Conservation (phyloP, 345 rosid species). For the Lepidium africanum region DNA sequence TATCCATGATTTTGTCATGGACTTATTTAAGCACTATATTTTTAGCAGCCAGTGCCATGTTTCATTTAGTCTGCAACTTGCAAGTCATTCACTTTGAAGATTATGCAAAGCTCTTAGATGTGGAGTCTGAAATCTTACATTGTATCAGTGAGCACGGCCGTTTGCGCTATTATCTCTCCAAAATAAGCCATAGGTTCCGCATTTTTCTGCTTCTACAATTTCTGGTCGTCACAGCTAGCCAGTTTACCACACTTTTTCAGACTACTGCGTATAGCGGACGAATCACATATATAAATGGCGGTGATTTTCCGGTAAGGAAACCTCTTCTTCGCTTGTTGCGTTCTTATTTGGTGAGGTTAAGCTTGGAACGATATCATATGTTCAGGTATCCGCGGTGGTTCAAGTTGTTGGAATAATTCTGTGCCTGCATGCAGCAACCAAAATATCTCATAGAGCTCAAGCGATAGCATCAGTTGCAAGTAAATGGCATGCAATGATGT, state of each 20-base stretch:
- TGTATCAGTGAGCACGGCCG: constrained; percentile 72
- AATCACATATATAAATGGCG: constrained; percentile 60
- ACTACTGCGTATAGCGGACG: constrained; percentile 62
- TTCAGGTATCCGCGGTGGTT: constrained; percentile 70
- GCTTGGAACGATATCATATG: neutral
- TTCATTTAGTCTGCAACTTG: constrained; percentile 84
- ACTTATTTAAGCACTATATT: constrained; percentile 57
- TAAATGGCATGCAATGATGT: constrained; percentile 84
- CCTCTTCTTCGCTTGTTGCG: neutral
- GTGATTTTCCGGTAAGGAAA: constrained; percentile 81
- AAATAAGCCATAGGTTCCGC: constrained; percentile 94
- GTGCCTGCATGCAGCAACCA: constrained; percentile 86
- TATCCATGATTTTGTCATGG: constrained; percentile 64
- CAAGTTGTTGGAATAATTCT: constrained; percentile 78
- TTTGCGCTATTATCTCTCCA: constrained; percentile 67
- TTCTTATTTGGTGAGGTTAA: neutral
- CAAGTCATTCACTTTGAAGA: constrained; percentile 90
- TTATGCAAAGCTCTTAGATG: constrained; percentile 60
- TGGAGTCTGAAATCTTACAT: constrained; percentile 53
- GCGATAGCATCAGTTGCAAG: constrained; percentile 61
- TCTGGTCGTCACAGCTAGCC: constrained; percentile 69
- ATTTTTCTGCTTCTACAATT: constrained; percentile 77
- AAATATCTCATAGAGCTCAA: constrained; percentile 83
- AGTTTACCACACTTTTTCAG: constrained; percentile 64
- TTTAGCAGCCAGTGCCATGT: constrained; percentile 67